Percentiles rank a stretch among this genome's conserved stretches.
Conservation (phyloP, 306 rosid genomes). For the Geum urbanum region DNA sequence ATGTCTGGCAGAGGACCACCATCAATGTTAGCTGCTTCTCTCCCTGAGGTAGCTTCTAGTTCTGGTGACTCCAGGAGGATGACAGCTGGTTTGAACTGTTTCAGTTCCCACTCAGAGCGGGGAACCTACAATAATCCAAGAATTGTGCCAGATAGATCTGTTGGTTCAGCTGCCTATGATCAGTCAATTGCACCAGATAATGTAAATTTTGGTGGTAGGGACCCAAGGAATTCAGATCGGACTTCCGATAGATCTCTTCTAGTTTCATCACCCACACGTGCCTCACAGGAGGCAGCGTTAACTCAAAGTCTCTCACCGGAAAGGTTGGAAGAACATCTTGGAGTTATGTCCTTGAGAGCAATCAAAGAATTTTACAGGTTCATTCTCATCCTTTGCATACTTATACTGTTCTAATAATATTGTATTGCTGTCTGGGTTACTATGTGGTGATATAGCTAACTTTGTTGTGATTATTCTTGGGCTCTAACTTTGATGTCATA, state of each 20-base stretch:
- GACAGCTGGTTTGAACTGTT: slow-evolving; percentile 54
- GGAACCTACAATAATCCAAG: slow-evolving; percentile 35
- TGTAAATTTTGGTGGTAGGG: slow-evolving; percentile 49
- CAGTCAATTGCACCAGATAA: slow-evolving; percentile 48
- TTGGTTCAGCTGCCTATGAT: slow-evolving; percentile 50
- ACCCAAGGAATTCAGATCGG: slow-evolving; percentile 51
- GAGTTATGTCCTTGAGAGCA: slow-evolving; percentile 60
- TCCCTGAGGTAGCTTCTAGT: slow-evolving; percentile 37
- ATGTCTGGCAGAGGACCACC: slow-evolving; percentile 84
- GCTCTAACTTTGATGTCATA: not conserved
- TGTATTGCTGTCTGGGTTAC: not conserved
- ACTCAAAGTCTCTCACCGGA: slow-evolving; percentile 43
- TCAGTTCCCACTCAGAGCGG: slow-evolving; percentile 44
- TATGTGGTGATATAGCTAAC: not conserved
- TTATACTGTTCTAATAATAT: not conserved
- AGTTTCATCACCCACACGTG: slow-evolving; percentile 40
- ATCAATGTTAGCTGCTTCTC: slow-evolving; percentile 37
- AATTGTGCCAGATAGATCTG: slow-evolving; percentile 40
- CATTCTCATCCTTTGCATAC: slow-evolving; percentile 13
- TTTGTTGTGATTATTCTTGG: not conserved
- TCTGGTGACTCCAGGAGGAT: slow-evolving; percentile 53
- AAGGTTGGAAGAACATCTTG: slow-evolving; percentile 52
- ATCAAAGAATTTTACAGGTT: slow-evolving; percentile 94
- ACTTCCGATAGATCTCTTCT: slow-evolving; percentile 45
- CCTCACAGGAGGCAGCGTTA: slow-evolving; percentile 34